Conservation (phyloP, 139 green algal genomes). For the Chlamydomonas applanata region DNA sequence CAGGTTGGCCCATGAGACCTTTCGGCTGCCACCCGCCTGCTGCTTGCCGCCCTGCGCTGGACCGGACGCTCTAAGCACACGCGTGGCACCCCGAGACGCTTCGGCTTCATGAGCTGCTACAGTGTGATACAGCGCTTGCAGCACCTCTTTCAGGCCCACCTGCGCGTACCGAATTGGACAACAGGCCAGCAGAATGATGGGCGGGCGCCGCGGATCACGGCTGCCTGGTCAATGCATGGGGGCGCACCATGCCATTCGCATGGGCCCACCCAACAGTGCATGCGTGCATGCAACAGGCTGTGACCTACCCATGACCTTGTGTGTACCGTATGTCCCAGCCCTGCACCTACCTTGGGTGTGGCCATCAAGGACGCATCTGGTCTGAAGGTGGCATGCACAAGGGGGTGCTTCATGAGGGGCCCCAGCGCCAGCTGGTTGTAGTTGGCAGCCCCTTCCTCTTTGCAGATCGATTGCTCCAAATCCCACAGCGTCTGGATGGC, state of each 20-base stretch:
- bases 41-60: background rate
- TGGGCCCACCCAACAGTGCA: no score
- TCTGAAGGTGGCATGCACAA: background rate
- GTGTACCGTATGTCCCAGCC: no score
- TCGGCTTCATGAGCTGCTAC: background rate
- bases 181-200: no score
- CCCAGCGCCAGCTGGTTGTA: constrained; percentile 7
- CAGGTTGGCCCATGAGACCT: background rate
- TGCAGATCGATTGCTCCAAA: constrained; percentile 3
- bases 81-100: background rate
- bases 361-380: background rate
- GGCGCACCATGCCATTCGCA: no score
- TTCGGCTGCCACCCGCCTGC: background rate
- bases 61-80: background rate
- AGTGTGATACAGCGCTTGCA: background rate
- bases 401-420: constrained; percentile 2
- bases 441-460: background rate
- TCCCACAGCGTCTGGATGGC: constrained; percentile 5
- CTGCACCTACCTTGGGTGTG: constrained; percentile 1
- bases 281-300: no score
- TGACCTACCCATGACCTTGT: no score
- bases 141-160: no score
- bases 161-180: no score
- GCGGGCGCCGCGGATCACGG: no score
- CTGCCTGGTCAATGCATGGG: no score